Conservation (phyloP, 2,329 filamentous ascomycete species). For the Calonectria pteridis region DNA sequence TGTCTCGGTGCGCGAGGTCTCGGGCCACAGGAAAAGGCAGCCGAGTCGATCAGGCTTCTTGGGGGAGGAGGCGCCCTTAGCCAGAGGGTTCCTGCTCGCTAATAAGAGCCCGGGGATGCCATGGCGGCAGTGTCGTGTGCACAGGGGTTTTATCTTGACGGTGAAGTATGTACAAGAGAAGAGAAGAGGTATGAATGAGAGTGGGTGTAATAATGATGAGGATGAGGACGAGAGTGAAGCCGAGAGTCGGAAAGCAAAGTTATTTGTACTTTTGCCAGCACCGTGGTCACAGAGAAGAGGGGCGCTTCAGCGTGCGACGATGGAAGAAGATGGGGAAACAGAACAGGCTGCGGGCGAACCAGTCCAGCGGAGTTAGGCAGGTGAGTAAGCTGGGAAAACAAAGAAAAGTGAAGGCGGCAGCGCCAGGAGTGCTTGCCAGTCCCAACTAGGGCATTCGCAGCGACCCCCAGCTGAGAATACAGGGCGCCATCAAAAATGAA, state of each 20-base stretch:
- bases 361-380: not conserved
- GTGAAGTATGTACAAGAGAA: not conserved
- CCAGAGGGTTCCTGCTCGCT: not conserved
- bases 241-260: not conserved
- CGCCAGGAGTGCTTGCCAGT: not conserved
- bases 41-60: not conserved
- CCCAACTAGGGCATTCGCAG: not conserved
- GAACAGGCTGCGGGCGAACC: not conserved
- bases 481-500: too few species aligned
- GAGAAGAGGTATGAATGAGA: not conserved
- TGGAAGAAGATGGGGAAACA: not conserved
- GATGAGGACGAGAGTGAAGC: not conserved
- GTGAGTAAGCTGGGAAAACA: not conserved
- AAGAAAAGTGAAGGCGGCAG: not conserved
- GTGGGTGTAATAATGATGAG: not conserved
- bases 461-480: not conserved
- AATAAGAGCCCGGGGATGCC: not conserved
- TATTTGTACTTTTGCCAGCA: not conserved
- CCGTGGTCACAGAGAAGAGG: not conserved
- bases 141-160: not conserved
- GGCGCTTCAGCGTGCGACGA: too few species aligned
- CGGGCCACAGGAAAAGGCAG: not conserved
- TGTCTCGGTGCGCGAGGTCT: not conserved
- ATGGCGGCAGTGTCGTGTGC: not conserved
- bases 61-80: not conserved